Evolutionary conservation across 208 protist genomes (phyloP).

Genomic region (Acanthamoeba healyi): DNA sequence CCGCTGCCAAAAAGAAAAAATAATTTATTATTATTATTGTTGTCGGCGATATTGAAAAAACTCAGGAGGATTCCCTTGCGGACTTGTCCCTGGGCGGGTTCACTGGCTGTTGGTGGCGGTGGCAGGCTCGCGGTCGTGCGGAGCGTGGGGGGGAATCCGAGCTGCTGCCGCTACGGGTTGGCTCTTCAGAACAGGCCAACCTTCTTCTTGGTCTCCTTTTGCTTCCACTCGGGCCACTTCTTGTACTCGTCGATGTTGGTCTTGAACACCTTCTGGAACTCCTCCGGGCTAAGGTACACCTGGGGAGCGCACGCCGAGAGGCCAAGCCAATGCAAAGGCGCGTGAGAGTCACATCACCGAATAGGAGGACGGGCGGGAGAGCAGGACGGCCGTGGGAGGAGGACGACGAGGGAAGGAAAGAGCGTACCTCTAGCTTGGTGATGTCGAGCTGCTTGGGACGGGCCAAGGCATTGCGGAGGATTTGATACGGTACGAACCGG

Average conservation of each 20-base stretch:
- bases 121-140: no score
- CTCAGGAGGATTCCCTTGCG: no score
- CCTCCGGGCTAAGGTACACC: conserved; percentile 27
- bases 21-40: no score
- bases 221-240: conserved; percentile 39
- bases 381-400: background rate
- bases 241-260: background rate
- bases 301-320: background rate
- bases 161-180: no score
- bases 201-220: conserved; percentile 58
- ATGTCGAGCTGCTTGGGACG: background rate
- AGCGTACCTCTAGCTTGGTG: background rate
- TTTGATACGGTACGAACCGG: background rate
- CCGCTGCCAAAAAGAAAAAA: no score
- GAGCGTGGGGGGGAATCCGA: no score
- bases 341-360: background rate
- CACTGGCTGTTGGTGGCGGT: no score
- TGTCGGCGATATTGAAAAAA: no score
- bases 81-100: no score
- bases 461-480: background rate
- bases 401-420: background rate
- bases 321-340: background rate
- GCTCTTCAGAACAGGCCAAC: background rate
- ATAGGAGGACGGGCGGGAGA: background rate
- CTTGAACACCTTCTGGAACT: conserved; percentile 72